These are phyloP conservation scores for Aquilaria yunnanensis DNA, from an alignment of 345 rosid genomes.

Conservation along the genomic window DNA sequence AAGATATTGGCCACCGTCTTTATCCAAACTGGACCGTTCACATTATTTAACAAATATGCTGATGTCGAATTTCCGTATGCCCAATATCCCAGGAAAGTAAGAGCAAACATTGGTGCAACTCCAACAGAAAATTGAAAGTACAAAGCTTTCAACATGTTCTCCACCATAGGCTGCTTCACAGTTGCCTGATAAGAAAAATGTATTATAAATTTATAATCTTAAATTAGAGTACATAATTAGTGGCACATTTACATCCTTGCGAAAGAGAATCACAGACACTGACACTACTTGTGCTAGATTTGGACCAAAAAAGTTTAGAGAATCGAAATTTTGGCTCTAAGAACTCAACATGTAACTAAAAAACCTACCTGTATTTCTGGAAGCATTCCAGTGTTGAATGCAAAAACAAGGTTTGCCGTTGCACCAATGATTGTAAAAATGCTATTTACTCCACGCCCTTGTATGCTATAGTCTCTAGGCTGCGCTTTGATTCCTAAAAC, in stretches of 20 bases:
- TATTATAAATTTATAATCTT: not conserved
- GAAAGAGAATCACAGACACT: no score
- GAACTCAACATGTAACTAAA: no score
- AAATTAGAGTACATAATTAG: no score
- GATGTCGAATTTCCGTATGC: conserved; percentile 73
- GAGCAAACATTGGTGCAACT: conserved; percentile 54
- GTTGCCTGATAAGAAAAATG: conserved; percentile 45
- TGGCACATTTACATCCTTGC: no score
- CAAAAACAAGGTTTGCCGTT: conserved; percentile 67
- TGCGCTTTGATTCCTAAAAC: conserved; percentile 49
- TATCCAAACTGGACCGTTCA: conserved; percentile 67
- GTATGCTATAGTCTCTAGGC: conserved; percentile 59
- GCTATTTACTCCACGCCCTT: conserved; percentile 36
- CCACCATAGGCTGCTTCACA: conserved; percentile 58
- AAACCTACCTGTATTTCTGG: conserved; percentile 71
- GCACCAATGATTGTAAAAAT: conserved; percentile 65
- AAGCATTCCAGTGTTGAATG: conserved; percentile 90
- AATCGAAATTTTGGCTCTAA: no score
- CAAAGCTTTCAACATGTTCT: conserved; percentile 73
- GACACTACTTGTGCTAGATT: no score
- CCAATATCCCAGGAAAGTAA: conserved; percentile 73
- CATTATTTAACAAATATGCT: conserved; percentile 54
- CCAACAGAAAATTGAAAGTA: conserved; percentile 77
- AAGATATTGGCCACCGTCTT: conserved; percentile 59
- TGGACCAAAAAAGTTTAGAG: no score